Evolutionary conservation across 352 stramenopile species (phyloP).

Genomic region (Globisporangium viniferum): DNA sequence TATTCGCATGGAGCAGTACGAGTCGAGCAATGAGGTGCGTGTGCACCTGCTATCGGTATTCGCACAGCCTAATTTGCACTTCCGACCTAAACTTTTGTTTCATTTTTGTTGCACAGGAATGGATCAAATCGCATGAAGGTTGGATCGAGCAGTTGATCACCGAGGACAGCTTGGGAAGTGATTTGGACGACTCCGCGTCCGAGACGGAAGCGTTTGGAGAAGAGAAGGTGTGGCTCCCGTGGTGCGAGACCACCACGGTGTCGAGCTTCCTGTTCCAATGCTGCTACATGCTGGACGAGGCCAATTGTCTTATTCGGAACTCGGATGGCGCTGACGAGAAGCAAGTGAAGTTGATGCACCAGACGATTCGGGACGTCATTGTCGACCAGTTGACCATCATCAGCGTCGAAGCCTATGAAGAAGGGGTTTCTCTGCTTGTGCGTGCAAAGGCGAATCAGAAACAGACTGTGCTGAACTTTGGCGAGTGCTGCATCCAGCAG

Average conservation of each 20-base stretch:
- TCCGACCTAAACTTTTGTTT: background rate
- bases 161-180: constrained; percentile 35
- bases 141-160: constrained; percentile 72
- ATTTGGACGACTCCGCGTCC: constrained; percentile 35
- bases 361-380: constrained; percentile 61
- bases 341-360: constrained; percentile 64
- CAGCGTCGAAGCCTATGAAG: constrained; percentile 69
- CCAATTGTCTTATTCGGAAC: constrained; percentile 56
- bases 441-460: constrained; percentile 45
- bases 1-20: constrained; percentile 65
- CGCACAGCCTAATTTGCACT: too few species aligned
- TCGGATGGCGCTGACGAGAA: constrained; percentile 32
- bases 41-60: background rate
- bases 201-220: constrained; percentile 44
- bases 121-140: constrained; percentile 67
- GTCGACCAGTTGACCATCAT: constrained; percentile 76
- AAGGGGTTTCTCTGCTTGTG: constrained; percentile 57
- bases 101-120: constrained; percentile 42
- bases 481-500: constrained; percentile 80
- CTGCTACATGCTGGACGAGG: constrained; percentile 81
- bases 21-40: constrained; percentile 70
- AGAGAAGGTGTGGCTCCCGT: constrained; percentile 83
- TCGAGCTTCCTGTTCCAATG: constrained; percentile 85
- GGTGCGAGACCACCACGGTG: constrained; percentile 77
- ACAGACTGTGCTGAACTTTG: constrained; percentile 69